Conservation (phyloP, 2,329 filamentous ascomycete genomes). For the Diaporthe eres region DNA sequence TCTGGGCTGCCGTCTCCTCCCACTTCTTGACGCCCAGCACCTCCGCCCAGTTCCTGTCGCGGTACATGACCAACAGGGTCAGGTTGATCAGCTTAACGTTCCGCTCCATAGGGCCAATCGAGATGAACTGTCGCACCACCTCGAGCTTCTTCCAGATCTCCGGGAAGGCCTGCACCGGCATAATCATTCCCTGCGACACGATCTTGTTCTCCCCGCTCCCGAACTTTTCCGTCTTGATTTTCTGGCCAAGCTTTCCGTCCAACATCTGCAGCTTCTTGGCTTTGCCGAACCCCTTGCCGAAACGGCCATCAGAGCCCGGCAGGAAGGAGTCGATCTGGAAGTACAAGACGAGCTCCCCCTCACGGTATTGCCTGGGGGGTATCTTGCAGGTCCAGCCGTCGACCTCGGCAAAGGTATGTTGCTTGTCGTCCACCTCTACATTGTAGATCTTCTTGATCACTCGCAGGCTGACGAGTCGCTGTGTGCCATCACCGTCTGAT, state of each 20-base stretch:
- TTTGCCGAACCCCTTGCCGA: background rate
- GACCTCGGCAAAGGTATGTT: conserved; percentile 39
- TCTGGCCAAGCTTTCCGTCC: conserved; percentile 44
- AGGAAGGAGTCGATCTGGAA: conserved; percentile 49
- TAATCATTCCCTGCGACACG: conserved; percentile 45
- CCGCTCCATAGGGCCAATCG: background rate
- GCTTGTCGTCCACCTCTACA: conserved; percentile 19
- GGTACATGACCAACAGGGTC: conserved; percentile 26
- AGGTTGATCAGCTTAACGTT: conserved; percentile 28
- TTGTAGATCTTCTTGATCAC: conserved; percentile 38
- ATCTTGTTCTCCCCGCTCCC: conserved; percentile 38
- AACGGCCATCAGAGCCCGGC: conserved; percentile 42
- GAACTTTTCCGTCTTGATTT: conserved; percentile 42
- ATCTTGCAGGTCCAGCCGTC: conserved; percentile 49
- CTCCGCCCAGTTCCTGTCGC: conserved; percentile 37
- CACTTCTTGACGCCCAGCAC: conserved; percentile 47
- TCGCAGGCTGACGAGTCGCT: conserved; percentile 39
- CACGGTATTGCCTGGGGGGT: conserved; percentile 39
- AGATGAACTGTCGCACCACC: background rate
- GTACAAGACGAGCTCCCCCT: conserved; percentile 45
- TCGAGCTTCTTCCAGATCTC: conserved; percentile 39
- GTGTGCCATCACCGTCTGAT: background rate
- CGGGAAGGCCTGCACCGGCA: conserved; percentile 41
- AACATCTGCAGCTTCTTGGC: conserved; percentile 27
- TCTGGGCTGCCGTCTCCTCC: conserved; percentile 32